phyloP scores from a whole-genome alignment of 106 monocot genomes.

The Acorus gramineus region DNA sequence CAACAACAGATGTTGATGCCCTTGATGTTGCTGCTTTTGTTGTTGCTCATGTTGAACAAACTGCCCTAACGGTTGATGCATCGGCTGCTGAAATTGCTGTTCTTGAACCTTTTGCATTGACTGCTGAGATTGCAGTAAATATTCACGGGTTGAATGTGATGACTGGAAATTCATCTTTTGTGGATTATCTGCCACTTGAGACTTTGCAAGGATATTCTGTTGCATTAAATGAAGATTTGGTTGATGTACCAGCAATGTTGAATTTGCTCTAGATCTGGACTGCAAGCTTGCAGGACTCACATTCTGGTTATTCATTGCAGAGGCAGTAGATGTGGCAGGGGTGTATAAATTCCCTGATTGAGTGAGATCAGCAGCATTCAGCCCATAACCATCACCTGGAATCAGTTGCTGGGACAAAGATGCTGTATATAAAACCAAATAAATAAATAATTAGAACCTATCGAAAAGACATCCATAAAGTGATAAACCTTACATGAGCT shows the following conservation, averaged over 20 bases:
- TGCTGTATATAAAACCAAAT: slow-evolving; percentile 20
- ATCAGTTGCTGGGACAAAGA: slow-evolving; percentile 41
- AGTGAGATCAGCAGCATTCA: slow-evolving; percentile 29
- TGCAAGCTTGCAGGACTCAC: slow-evolving; percentile 38
- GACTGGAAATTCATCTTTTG: slow-evolving; percentile 67
- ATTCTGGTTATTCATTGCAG: slow-evolving; percentile 38
- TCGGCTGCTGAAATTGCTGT: slow-evolving; percentile 40
- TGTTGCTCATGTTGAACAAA: slow-evolving; percentile 29
- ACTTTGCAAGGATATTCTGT: slow-evolving; percentile 25
- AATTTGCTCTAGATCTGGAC: slow-evolving; percentile 38
- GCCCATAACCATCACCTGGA: slow-evolving; percentile 53
- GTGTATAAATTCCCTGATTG: slow-evolving; percentile 42
- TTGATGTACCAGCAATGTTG: slow-evolving; percentile 23
- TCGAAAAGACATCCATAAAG: too few relatives aligned
- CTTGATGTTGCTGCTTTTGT: slow-evolving; percentile 13
- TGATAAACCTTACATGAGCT: too few relatives aligned
- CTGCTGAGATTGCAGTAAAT: slow-evolving; percentile 37
- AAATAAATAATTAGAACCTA: too few relatives aligned
- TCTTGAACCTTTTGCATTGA: slow-evolving; percentile 37
- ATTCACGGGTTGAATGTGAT: slow-evolving; percentile 27
- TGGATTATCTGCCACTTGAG: slow-evolving; percentile 45
- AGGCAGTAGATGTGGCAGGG: slow-evolving; percentile 26
- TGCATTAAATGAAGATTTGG: slow-evolving; percentile 38
- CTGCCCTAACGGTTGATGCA: slow-evolving; percentile 33
- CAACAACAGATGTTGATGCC: slow-evolving; percentile 30